These are phyloP conservation scores for Kwoniella heveanensis DNA, from an alignment of 768 basidiomycete species.

Conservation along the genomic window DNA sequence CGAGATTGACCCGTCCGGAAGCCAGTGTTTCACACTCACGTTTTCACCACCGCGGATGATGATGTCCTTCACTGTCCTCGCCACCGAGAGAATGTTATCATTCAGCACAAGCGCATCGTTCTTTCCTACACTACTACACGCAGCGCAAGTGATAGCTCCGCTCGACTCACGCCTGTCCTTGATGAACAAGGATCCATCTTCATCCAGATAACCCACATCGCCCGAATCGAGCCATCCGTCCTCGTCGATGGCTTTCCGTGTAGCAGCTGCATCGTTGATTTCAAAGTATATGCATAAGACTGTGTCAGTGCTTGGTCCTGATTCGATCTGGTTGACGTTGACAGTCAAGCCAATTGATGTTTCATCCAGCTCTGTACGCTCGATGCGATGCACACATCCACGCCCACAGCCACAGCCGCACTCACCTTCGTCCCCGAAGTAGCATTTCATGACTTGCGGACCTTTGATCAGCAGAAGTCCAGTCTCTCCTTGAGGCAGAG, in stretches of 20 bases:
- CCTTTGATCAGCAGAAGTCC: constrained; percentile 45
- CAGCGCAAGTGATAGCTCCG: no score
- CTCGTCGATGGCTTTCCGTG: constrained; percentile 32
- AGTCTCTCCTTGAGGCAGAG: constrained; percentile 28
- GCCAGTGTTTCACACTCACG: constrained; percentile 24
- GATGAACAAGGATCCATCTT: constrained; percentile 48
- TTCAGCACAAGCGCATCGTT: no score
- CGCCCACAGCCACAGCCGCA: neutral
- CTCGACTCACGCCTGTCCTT: constrained; percentile 41
- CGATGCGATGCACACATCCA: no score
- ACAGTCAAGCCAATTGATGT: no score
- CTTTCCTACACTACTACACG: no score
- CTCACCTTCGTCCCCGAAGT: constrained; percentile 40
- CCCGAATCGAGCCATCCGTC: constrained; percentile 52
- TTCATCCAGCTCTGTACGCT: no score
- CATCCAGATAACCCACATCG: constrained; percentile 40
- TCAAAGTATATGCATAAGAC: neutral
- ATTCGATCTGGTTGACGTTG: no score
- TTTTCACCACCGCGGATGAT: constrained; percentile 53
- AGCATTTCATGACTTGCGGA: constrained; percentile 53
- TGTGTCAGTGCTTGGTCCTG: no score
- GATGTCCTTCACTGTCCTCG: constrained; percentile 43
- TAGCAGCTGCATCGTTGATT: constrained; percentile 24
- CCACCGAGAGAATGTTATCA: no score
- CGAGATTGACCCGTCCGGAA: neutral